These are phyloP conservation scores for Plasmodium vivax DNA, from an alignment of 169 alveolate species.

Conservation along the genomic window DNA sequence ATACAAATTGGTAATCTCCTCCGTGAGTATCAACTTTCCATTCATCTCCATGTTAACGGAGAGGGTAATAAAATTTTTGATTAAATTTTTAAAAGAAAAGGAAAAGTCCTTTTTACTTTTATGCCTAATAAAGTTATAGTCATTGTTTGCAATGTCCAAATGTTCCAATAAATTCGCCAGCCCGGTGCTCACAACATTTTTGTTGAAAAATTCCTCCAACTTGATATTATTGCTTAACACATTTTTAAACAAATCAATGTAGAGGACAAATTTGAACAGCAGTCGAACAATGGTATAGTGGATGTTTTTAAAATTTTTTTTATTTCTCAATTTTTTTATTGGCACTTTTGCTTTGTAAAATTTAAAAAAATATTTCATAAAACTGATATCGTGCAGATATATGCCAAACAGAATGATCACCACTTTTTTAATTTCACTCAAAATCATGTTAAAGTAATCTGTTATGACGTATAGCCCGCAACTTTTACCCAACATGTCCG, in stretches of 20 bases:
- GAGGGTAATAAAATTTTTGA: conserved; percentile 3
- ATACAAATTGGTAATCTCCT: conserved; percentile 7
- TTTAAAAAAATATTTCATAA: conserved; percentile 54
- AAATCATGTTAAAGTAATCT: conserved; percentile 13
- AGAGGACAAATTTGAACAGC: conserved; percentile 28
- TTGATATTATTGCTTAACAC: conserved; percentile 22
- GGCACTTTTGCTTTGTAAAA: conserved; percentile 6
- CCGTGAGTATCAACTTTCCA: background rate
- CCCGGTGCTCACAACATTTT: background rate
- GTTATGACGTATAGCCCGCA: background rate
- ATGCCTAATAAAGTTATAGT: background rate
- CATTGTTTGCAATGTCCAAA: conserved; percentile 5
- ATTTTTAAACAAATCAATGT: conserved; percentile 38
- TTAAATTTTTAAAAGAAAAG: conserved; percentile 14
- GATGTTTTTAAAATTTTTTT: conserved; percentile 1
- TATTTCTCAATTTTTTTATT: background rate
- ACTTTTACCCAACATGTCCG: background rate
- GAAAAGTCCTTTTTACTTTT: background rate
- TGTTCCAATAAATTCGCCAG: background rate
- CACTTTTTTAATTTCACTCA: conserved; percentile 28
- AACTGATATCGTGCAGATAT: conserved; percentile 35
- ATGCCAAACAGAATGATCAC: conserved; percentile 46
- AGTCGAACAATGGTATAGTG: conserved; percentile 46
- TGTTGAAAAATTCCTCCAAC: conserved; percentile 4
- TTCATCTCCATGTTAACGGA: conserved; percentile 29